Base-by-base conservation (phyloP, 352 stramenopile genomes). In the Thraustochytrium striatum region DNA sequence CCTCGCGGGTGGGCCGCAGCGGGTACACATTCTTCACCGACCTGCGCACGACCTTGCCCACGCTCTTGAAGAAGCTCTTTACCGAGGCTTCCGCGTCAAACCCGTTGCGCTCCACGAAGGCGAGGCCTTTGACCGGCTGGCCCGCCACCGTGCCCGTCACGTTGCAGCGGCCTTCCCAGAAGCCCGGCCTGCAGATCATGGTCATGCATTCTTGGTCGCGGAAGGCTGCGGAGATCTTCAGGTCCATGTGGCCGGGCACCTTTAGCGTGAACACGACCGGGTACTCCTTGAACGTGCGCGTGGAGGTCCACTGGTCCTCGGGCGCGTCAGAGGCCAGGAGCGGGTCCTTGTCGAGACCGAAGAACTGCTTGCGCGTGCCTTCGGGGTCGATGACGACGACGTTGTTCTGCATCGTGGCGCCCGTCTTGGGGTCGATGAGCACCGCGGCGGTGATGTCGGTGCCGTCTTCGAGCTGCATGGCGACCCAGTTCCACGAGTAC, bases 401-500 rank as follows among this genome's bases (percentile, higher is more conserved):
- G 28, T 75, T 81, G 57, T 59, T 39, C 41, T 59, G 21, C 70
- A 82, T 79, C 3, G 58, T 72, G 35, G 35, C 39, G 50, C 43
- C 52, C 32, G 21, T 13, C 3, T 5, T 9, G 5, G 79, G 79
- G 69, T 83, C 30, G 2, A 78, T n/a, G 3, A 83, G 39, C 0
- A 68, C 0, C 3, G 79, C 72, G 11, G 79, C 72, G 13, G 44
- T 70, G 16, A 83, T 33, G 21, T 83, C 79, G 7, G 28, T 57
- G 35, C 38, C 43, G 72, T 83, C 73, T 32, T 83, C 79, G 11
- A 83, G 79, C 59, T 83, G 79, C 2, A 69, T 36, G 25, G 79
- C 79, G 5, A 73, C 55, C 79, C 79, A 83, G 69, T 83, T 82
- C 79, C 79, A 83, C 19, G 79, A 72, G 53, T 83, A 83, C 7